Conservation (phyloP, 2,329 filamentous ascomycete species). For the Ophiostoma australiae region DNA sequence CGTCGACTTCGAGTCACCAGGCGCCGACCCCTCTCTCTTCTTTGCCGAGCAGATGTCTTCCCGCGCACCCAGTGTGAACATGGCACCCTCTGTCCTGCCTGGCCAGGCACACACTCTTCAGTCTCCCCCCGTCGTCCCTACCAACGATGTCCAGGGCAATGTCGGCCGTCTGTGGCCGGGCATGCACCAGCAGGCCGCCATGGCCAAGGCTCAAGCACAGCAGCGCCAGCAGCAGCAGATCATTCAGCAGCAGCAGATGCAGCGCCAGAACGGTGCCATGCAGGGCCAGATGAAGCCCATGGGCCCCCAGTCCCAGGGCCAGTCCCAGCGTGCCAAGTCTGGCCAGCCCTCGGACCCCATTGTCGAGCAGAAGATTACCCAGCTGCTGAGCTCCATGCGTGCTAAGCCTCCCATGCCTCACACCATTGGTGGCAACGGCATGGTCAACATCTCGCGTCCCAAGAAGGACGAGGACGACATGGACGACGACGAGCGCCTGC, state of each 20-base stretch:
- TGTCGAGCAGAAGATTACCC: slow-evolving; percentile 88
- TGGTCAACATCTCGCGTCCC: slow-evolving; percentile 61
- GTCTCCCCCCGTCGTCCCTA: slow-evolving; percentile 40
- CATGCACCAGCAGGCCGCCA: slow-evolving; percentile 84
- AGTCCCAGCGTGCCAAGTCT: slow-evolving; percentile 46
- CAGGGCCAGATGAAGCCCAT: slow-evolving; percentile 43
- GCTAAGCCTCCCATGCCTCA: slow-evolving; percentile 59
- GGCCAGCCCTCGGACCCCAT: slow-evolving; percentile 59
- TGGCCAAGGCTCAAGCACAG: slow-evolving; percentile 67
- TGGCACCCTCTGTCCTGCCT: slow-evolving; percentile 53
- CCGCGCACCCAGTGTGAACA: slow-evolving; percentile 32
- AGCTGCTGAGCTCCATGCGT: slow-evolving; percentile 87
- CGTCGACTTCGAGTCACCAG: slow-evolving; percentile 59
- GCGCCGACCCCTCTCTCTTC: slow-evolving; percentile 58
- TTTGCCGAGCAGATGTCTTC: slow-evolving; percentile 41
- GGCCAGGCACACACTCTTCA: slow-evolving; percentile 50
- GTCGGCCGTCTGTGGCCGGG: slow-evolving; percentile 82
- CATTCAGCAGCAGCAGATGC: slow-evolving; percentile 52
- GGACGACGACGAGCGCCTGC: slow-evolving; percentile 91
- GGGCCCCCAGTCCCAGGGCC: slow-evolving; percentile 37
- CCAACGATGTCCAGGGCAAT: slow-evolving; percentile 42
- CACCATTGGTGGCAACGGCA: slow-evolving; percentile 45
- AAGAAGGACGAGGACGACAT: slow-evolving; percentile 98
- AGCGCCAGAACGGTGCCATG: slow-evolving; percentile 35
- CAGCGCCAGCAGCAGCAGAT: slow-evolving; percentile 63